These are phyloP conservation scores for Dacryopinax spathularia DNA, from an alignment of 768 basidiomycete genomes.

Conservation along the genomic window DNA sequence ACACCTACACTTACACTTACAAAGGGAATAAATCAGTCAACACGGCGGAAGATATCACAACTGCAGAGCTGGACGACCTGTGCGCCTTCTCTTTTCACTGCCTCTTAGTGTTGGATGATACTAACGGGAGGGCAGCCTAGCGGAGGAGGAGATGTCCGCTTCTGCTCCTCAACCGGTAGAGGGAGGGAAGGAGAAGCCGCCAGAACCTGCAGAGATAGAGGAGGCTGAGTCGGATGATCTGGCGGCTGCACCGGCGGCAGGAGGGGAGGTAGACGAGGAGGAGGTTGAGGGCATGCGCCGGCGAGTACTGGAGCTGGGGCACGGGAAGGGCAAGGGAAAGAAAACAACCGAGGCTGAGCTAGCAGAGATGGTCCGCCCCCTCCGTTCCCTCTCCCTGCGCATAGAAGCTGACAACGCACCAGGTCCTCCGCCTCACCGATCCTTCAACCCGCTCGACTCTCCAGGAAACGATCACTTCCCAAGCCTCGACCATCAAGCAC, in stretches of 20 bases:
- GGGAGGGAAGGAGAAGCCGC: not conserved
- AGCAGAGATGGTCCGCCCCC: not conserved
- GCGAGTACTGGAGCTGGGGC: not conserved
- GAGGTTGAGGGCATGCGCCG: not conserved
- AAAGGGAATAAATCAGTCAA: not conserved
- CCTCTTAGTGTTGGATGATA: not conserved
- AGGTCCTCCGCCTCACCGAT: not conserved
- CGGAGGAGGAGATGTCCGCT: not conserved
- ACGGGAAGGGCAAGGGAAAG: not conserved
- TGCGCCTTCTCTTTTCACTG: not conserved
- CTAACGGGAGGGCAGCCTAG: not conserved
- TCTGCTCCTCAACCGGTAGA: not conserved
- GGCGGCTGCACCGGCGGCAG: no score
- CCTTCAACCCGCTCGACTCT: not conserved
- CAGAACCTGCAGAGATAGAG: not conserved
- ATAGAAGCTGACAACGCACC: not conserved
- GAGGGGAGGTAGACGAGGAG: not conserved
- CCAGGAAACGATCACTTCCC: not conserved
- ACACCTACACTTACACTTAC: not conserved
- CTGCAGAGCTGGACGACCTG: constrained; percentile 3
- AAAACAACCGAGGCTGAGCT: not conserved
- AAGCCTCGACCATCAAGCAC: not conserved
- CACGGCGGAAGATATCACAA: constrained; percentile 1
- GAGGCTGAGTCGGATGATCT: no score
- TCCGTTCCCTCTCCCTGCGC: not conserved